A percentile compares a stretch with the other conserved stretches of the same genome.
phyloP scores from a whole-genome alignment of 768 basidiomycete genomes.

The Pleurotus citrinopileatus region DNA sequence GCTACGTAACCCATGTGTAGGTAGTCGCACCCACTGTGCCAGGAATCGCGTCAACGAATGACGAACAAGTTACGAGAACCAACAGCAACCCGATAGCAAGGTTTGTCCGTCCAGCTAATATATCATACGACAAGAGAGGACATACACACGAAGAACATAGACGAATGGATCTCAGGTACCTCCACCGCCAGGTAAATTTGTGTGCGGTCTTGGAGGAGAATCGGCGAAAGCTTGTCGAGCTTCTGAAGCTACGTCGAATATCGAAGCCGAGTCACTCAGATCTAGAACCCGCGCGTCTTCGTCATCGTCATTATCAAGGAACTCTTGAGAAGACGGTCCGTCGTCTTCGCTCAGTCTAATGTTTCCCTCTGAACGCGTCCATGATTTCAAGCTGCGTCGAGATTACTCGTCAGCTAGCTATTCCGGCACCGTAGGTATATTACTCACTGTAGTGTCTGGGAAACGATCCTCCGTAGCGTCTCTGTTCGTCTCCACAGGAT shows the following conservation, averaged over 20 bases:
- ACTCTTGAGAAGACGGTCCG: conserved; percentile 66
- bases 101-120: too few species aligned
- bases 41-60: too few species aligned
- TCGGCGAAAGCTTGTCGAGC: conserved; percentile 1
- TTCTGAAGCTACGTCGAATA: background rate
- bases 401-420: background rate
- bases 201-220: background rate
- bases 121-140: too few species aligned
- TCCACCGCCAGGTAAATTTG: background rate
- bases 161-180: background rate
- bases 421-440: background rate
- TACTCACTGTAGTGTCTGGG: conserved; percentile 49
- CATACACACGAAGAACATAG: too few species aligned
- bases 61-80: too few species aligned
- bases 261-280: background rate
- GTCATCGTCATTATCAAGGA: conserved; percentile 58
- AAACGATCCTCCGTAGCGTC: conserved; percentile 52
- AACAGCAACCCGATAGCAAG: too few species aligned
- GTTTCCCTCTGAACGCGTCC: conserved; percentile 49
- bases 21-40: too few species aligned
- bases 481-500: conserved; percentile 63
- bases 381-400: conserved; percentile 50
- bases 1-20: too few species aligned
- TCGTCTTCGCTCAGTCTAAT: conserved; percentile 72
- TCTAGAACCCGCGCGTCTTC: conserved; percentile 29